Conservation (phyloP, 352 stramenopile species). For the Pythium aphanidermatum region DNA sequence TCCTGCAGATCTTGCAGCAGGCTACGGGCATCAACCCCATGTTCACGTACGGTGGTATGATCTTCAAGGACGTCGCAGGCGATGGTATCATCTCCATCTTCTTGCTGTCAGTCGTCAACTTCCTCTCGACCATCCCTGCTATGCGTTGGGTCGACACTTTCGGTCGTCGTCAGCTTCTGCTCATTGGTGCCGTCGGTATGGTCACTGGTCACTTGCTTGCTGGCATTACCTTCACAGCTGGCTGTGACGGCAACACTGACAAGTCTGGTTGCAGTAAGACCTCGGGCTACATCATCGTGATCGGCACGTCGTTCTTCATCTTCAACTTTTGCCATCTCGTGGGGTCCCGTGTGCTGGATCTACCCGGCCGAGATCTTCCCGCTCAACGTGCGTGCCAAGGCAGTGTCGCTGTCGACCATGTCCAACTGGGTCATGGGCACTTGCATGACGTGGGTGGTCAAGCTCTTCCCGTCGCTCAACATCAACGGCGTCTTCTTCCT, state of each 20-base stretch:
- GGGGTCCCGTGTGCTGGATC: slow-evolving; percentile 48
- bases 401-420: slow-evolving; percentile 20
- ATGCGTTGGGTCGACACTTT: slow-evolving; percentile 24
- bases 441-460: slow-evolving; percentile 27
- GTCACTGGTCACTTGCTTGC: slow-evolving; percentile 21
- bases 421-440: slow-evolving; percentile 18
- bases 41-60: slow-evolving; percentile 23
- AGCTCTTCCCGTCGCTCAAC: slow-evolving; percentile 33
- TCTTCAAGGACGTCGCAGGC: no score
- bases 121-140: slow-evolving; percentile 19
- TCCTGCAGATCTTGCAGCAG: slow-evolving; percentile 22
- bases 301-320: slow-evolving; percentile 3
- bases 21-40: slow-evolving; percentile 25
- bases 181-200: slow-evolving; percentile 23
- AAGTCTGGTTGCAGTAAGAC: slow-evolving; percentile 14
- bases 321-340: slow-evolving; percentile 31
- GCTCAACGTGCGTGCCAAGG: slow-evolving; percentile 30
- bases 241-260: slow-evolving; percentile 19
- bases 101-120: no score
- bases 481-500: slow-evolving; percentile 42
- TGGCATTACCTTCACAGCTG: slow-evolving; percentile 21
- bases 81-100: no score
- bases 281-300: slow-evolving; percentile 19
- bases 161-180: slow-evolving; percentile 17
- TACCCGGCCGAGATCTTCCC: slow-evolving; percentile 50